Evolutionary conservation across 148 eudicot genomes (phyloP).

Genomic region (Cornus florida): DNA sequence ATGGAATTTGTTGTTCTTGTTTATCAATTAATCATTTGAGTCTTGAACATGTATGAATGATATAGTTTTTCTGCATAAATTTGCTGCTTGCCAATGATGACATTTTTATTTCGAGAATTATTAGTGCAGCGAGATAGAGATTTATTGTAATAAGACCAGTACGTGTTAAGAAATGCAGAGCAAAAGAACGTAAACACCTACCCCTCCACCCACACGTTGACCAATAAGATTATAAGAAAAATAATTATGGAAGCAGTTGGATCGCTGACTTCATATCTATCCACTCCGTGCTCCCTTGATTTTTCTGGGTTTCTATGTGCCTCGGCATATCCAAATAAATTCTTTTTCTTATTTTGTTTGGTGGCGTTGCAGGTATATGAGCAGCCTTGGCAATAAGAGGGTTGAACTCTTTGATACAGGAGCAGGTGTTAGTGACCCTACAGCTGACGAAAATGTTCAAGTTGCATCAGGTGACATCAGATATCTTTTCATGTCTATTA

Average conservation of each 20-base stretch:
- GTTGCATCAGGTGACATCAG: conserved; percentile 79
- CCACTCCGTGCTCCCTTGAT: not conserved
- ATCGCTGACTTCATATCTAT: not conserved
- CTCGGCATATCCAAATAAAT: not conserved
- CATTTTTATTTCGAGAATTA: not conserved
- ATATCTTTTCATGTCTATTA: conserved; percentile 12
- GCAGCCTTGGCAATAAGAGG: conserved; percentile 87
- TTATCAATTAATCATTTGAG: not conserved
- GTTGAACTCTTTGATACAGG: conserved; percentile 95
- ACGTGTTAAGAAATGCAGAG: not conserved
- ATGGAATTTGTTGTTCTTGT: not conserved
- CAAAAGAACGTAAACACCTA: not conserved
- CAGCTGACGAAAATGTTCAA: conserved; percentile 79
- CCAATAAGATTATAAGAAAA: not conserved
- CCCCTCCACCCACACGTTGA: not conserved
- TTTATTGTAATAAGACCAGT: not conserved
- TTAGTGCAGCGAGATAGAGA: not conserved
- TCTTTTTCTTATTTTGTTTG: not conserved
- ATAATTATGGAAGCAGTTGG: not conserved
- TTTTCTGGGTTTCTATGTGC: not conserved
- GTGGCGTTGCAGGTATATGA: conserved; percentile 66
- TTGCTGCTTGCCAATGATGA: not conserved
- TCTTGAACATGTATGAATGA: not conserved
- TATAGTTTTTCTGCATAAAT: not conserved
- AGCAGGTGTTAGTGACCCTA: conserved; percentile 83